These are phyloP conservation scores for Podospora pseudopauciseta DNA, from an alignment of 495 filamentous ascomycete species.

Conservation along the genomic window DNA sequence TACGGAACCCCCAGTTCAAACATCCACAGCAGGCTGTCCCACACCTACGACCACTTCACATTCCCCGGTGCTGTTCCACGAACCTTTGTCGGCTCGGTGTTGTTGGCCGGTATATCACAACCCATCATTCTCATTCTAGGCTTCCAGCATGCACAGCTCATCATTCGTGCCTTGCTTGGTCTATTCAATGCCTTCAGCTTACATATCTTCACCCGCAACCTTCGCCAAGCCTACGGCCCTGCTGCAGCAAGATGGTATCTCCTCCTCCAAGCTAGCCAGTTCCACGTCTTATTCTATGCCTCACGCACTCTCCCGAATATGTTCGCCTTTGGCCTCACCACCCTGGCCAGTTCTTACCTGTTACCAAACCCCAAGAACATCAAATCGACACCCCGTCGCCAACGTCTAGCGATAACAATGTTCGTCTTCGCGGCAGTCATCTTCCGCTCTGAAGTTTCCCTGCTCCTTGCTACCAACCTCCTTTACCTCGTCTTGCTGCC, in stretches of 20 bases:
- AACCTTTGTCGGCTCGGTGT: slow-evolving; percentile 76
- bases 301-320: slow-evolving; percentile 92
- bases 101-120: slow-evolving; percentile 65
- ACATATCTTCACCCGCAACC: slow-evolving; percentile 56
- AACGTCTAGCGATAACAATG: slow-evolving; percentile 61
- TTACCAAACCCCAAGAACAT: slow-evolving; percentile 50
- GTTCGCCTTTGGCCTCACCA: slow-evolving; percentile 86
- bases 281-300: slow-evolving; percentile 92
- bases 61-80: slow-evolving; percentile 91
- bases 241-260: slow-evolving; percentile 76
- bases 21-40: slow-evolving; percentile 44
- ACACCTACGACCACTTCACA: slow-evolving; percentile 80
- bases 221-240: slow-evolving; percentile 66
- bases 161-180: slow-evolving; percentile 76
- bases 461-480: slow-evolving; percentile 63
- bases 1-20: slow-evolving; percentile 68
- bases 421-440: slow-evolving; percentile 79
- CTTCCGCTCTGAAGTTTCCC: slow-evolving; percentile 85
- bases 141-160: slow-evolving; percentile 43
- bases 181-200: slow-evolving; percentile 70
- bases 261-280: slow-evolving; percentile 78
- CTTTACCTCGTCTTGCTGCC: slow-evolving; percentile 54
- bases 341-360: slow-evolving; percentile 65
- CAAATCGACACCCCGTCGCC: slow-evolving; percentile 33
- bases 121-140: slow-evolving; percentile 54